Evolutionary conservation across 1,284 basidiomycete species (phyloP).

Genomic region (Schizophyllum amplum): DNA sequence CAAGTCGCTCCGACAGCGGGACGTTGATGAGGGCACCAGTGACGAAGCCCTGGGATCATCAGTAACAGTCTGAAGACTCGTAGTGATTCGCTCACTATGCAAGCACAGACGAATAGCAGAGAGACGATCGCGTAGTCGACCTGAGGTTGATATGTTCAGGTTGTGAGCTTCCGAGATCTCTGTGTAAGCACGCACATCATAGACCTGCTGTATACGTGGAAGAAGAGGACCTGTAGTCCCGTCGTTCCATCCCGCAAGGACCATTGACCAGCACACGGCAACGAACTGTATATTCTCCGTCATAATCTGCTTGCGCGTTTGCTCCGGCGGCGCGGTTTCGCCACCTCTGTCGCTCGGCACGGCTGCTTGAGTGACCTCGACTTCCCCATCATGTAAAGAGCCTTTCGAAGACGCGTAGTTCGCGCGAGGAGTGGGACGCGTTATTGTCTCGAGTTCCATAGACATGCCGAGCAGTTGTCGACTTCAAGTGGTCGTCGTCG

Average conservation of each 20-base stretch:
- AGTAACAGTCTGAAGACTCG: neutral
- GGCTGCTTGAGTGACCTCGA: neutral
- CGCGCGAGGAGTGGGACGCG: neutral
- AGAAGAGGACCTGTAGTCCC: slow-evolving; percentile 25
- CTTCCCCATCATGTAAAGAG: neutral
- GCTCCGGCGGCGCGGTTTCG: neutral
- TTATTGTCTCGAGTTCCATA: neutral
- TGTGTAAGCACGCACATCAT: slow-evolving; percentile 25
- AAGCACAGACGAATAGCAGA: slow-evolving; percentile 43
- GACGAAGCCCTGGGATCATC: slow-evolving; percentile 32
- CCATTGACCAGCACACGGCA: slow-evolving; percentile 5
- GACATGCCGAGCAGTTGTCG: neutral
- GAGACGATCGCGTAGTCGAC: slow-evolving; percentile 36
- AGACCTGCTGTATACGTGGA: slow-evolving; percentile 40
- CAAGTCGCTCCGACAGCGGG: slow-evolving; percentile 36
- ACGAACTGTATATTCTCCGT: neutral
- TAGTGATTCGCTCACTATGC: slow-evolving; percentile 28
- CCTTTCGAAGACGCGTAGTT: neutral
- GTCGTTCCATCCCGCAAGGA: slow-evolving; percentile 11
- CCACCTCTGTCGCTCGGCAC: neutral
- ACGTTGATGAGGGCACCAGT: slow-evolving; percentile 38
- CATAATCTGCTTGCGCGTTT: neutral
- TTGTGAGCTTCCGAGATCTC: neutral
- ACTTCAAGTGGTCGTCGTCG: neutral
- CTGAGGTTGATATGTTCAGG: slow-evolving; percentile 14